Evolutionary conservation across 345 rosid species (phyloP).

Genomic region (Gossypium australe): DNA sequence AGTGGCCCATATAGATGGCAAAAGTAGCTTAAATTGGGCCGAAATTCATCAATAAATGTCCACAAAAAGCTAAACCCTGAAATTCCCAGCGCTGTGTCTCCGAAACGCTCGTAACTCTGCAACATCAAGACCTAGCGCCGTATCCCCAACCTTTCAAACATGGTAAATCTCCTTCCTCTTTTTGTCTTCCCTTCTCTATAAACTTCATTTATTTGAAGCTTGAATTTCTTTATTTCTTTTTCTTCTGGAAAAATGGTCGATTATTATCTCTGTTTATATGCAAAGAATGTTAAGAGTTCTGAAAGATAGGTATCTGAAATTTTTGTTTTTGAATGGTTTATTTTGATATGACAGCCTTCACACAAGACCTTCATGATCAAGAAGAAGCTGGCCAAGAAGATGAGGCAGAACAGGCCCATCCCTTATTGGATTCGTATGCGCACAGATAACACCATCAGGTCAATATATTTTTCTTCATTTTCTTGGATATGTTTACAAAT

Average conservation of each 20-base stretch:
- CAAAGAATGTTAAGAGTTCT: background rate
- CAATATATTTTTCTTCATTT: background rate
- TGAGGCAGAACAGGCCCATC: slow-evolving; percentile 76
- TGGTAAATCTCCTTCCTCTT: background rate
- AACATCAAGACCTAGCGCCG: slow-evolving; percentile 1
- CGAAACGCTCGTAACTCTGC: background rate
- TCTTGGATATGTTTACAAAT: background rate
- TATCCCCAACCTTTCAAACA: background rate
- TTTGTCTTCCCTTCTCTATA: background rate
- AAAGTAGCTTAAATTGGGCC: background rate
- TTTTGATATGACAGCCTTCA: slow-evolving; percentile 54
- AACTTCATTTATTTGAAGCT: background rate
- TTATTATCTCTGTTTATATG: background rate
- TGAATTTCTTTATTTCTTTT: background rate
- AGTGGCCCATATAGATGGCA: too few relatives aligned
- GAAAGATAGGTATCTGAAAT: background rate
- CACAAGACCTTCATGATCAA: slow-evolving; percentile 82
- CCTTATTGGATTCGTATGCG: slow-evolving; percentile 73
- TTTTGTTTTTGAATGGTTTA: background rate
- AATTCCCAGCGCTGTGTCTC: background rate
- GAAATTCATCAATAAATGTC: background rate
- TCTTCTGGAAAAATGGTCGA: background rate
- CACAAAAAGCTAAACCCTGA: background rate
- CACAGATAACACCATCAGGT: slow-evolving; percentile 71
- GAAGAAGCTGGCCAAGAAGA: slow-evolving; percentile 81